Evolutionary conservation across 495 filamentous ascomycete species (phyloP), one percentile per base, ranked within the genome.

Genomic region (Cudoniella acicularis): DNA sequence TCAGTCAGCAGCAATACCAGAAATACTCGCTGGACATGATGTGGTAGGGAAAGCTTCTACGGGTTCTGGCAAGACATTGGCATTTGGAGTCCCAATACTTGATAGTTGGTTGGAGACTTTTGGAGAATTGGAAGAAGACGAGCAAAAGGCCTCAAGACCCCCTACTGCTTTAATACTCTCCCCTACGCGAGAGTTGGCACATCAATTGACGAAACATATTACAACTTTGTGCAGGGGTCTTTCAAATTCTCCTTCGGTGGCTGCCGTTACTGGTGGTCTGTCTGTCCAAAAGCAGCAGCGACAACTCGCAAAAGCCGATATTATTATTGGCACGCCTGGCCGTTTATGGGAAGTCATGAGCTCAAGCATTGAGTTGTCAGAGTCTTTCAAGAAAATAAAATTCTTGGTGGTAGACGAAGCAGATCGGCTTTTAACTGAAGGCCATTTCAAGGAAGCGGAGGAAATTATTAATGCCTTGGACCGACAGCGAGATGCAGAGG

Each of bases 371-470:
- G 63, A 73, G n/a, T 56, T 77, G 76, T 58, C 77, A 84, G 59
- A 77, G 83, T 50, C 59, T 3, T 60, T 67, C n/a, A 65, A 60
- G 24, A 72, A 76, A 1, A 86, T 96, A 42, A 79, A 83, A 48
- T 97, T 91, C 62, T 76, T 98, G 1, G 91, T 98, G 0, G 79
- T 98, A 3, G 94, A 98, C 65, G 94, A 98, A 74, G 94, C 95
- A 0, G 94, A 98, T 75, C 81, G 95, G 52, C 77, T 98, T 36
- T 75, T 98, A 41, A 94, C 91, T 56, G 87, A 96, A 67, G 94
- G 94, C 2, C 87, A 96, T 67, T 98, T 95, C 74, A 92, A 97
- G 70, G 94, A 98, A 67, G 83, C 92, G 0, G 86, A 90, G 45
- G 86, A 98, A 49, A 91, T 98, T 40, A 69, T 98, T 11, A 81